Evolutionary conservation across 164 flowering plant species (phyloP), one percentile per base, ranked within the genome.

Genomic region (Aristolochia fimbriata): DNA sequence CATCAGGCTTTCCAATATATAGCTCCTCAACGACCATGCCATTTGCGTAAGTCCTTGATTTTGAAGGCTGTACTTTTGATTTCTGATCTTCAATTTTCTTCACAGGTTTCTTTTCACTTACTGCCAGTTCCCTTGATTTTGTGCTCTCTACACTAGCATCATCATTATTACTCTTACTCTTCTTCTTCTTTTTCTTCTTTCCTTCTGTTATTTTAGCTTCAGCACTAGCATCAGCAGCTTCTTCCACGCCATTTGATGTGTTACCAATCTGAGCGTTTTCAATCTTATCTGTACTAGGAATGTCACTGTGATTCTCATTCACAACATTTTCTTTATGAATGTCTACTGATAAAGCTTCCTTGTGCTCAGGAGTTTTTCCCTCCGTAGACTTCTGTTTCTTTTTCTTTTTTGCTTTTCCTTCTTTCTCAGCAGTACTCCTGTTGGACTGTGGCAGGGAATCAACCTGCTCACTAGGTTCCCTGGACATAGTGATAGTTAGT

Each of bases 1-100:
- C 99, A 77, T 87, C 83, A 52, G 97, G 91, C 73, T 83, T 83
- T 23, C 97, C 99, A 91, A 94, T 85, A 47, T 65, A 70, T 51
- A 91, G 13, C 65, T 88, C 96, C 77, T 91, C 94, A 51, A 88
- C 73, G 63, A 83, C 80, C 65, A 94, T 66, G 22, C 99, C 99
- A 84, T 94, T 94, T 15, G 82, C 54, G 62, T 65, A 88, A 48
- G 83, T 79, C 69, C 96, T 83, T 49, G 73, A 77, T 51, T 62
- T 65, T 41, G 79, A 66, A 48, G 80, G 67, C 58, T 78, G 81
- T 25, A 47, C 62, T 68, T 76, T 70, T 31, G 56, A 52, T 63
- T 74, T 64, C 59, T 78, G 73, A 47, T 57, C 69, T 27, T 74
- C 68, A 53, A 62, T 50, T 47, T 64, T 73, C 64, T 64, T 43